Conservation (phyloP, 2,329 filamentous ascomycete genomes). For the Nemania serpens region DNA sequence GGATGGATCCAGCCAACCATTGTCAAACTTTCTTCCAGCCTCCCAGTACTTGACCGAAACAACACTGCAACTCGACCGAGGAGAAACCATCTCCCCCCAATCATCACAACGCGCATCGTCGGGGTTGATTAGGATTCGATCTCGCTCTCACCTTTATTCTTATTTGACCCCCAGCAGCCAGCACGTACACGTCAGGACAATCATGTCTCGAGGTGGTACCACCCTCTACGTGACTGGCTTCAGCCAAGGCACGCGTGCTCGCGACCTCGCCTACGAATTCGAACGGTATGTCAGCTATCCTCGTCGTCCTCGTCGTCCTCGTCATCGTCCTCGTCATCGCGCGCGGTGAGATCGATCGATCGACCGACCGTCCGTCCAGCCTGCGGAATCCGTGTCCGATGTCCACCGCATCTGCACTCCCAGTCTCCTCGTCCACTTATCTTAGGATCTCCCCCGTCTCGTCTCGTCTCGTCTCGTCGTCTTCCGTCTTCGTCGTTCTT, state of each 20-base stretch:
- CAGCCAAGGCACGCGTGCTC: conserved; percentile 96
- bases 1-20: conserved; percentile 25
- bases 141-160: conserved; percentile 4
- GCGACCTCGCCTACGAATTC: conserved; percentile 99
- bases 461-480: conserved; percentile 10
- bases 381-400: conserved; percentile 44
- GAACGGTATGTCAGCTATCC: conserved; percentile 89
- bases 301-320: conserved; percentile 42
- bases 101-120: background rate
- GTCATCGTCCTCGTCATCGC: conserved; percentile 41
- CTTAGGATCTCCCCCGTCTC: conserved; percentile 40
- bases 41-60: conserved; percentile 25
- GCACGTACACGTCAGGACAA: conserved; percentile 32
- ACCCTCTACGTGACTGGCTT: conserved; percentile 99
- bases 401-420: conserved; percentile 37
- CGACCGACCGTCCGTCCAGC: conserved; percentile 50
- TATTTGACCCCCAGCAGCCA: too few relatives aligned
- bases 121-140: conserved; percentile 2
- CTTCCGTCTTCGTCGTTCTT: conserved; percentile 41
- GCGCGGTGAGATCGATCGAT: conserved; percentile 52
- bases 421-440: conserved; percentile 43
- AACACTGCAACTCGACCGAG: conserved; percentile 1
- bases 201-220: conserved; percentile 90
- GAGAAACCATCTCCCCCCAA: background rate
- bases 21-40: conserved; percentile 26